Base-by-base conservation (phyloP, 2,329 filamentous ascomycete genomes). In the Dactylella cylindrospora region DNA sequence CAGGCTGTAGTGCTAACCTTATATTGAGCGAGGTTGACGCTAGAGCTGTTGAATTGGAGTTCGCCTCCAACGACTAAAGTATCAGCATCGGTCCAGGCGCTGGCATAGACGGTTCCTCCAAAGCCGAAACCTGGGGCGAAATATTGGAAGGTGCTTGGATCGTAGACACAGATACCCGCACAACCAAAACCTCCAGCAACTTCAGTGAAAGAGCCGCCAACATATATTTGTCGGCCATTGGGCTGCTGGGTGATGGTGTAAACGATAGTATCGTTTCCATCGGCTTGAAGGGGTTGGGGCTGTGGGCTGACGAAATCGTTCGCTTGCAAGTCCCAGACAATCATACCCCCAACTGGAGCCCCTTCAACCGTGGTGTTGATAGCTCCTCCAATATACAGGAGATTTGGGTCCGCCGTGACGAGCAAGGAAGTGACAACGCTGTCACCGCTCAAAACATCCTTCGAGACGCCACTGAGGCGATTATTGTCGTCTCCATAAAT, bases 141-240 rank as follows among this genome's bases (percentile, higher is more conserved):
- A 6, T 61, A 61, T 3, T 79, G 78, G 5, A 80, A 76, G 1
- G 84, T 82, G 70, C 86, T 84, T 13, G 60, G 64, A 20, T 69
- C 66, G 74, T 87, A 95, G 59, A 85, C 77, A 73, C 93, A 98
- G 19, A 98, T 80, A 39, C 93, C 93, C 13, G 90, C 93, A 25
- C 80, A 82, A n/a, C 82, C 77, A 40, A 69, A 69, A 15, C 50
- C 39, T 33, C 67, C 67, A n/a, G 62, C 67, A 13, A 39, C 55
- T 15, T 40, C 7, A 1, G 59, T 64, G 70, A 97, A 98, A 7
- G 80, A 82, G 25, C 93, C 93, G 29, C 86, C 91, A 25, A 98
- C 86, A 70, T 86, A 98, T 9, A 98, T 78, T 44, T 93, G 83
- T 1, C 79, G 77, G 13, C 83, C 83, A 50, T 80, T 80, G 0